phyloP scores from a whole-genome alignment of 2,329 filamentous ascomycete genomes.

The Ceratocystis harringtonii region DNA sequence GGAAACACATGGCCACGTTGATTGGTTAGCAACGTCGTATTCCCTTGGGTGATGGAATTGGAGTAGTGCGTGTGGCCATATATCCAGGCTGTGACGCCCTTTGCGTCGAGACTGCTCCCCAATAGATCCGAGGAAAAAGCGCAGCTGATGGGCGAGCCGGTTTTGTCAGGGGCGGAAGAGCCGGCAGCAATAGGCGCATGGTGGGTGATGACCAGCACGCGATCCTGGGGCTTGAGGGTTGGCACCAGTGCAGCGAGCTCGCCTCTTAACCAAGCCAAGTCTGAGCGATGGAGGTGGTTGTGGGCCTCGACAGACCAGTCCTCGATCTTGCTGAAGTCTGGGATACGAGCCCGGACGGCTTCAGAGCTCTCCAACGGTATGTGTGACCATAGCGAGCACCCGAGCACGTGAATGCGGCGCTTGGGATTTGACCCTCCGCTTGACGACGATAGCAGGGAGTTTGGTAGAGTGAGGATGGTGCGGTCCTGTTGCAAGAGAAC shows the following conservation, averaged over 20 bases:
- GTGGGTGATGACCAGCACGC: constrained; percentile 38
- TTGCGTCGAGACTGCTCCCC: constrained; percentile 12
- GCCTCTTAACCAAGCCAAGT: constrained; percentile 35
- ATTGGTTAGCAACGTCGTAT: constrained; percentile 30
- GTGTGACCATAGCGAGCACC: constrained; percentile 42
- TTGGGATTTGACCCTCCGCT: not conserved
- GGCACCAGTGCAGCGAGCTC: constrained; percentile 23
- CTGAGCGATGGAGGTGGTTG: constrained; percentile 32
- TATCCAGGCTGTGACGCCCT: constrained; percentile 27
- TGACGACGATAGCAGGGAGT: not conserved
- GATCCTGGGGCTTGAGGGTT: constrained; percentile 9
- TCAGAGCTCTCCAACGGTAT: constrained; percentile 28
- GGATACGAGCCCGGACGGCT: constrained; percentile 31
- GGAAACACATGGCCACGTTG: constrained; percentile 31
- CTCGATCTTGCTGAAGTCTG: constrained; percentile 40
- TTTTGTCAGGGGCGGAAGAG: constrained; percentile 35
- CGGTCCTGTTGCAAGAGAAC: constrained; percentile 31
- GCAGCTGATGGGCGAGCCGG: constrained; percentile 30
- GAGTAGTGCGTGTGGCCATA: constrained; percentile 37
- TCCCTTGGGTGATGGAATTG: constrained; percentile 24
- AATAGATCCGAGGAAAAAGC: constrained; percentile 39
- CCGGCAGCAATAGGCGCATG: constrained; percentile 39
- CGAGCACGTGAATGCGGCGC: constrained; percentile 27
- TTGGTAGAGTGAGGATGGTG: constrained; percentile 24
- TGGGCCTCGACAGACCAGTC: constrained; percentile 37